Conservation (phyloP, 1,139 yeast genomes). For the Yamadazyma kanchanaburiensis region DNA sequence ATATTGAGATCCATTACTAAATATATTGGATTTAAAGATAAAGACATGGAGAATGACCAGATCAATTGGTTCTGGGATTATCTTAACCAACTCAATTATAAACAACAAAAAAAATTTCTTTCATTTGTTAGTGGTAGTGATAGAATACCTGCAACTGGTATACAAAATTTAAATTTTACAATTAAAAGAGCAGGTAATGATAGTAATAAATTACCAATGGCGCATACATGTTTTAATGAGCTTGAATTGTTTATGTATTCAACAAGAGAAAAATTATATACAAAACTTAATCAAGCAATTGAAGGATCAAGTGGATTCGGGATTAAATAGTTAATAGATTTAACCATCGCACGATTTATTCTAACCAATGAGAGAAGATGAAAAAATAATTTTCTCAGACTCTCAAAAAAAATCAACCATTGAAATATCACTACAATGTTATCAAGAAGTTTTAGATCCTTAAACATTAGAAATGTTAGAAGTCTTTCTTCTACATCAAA, state of each 20-base stretch:
- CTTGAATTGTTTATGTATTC: constrained; percentile 69
- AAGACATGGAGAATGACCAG: constrained; percentile 31
- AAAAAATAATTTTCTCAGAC: constrained; percentile 15
- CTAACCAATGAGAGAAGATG: constrained; percentile 9
- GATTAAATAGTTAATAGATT: constrained; percentile 38
- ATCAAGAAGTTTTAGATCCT: constrained; percentile 40
- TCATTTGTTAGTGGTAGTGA: constrained; percentile 88
- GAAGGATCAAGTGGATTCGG: constrained; percentile 86
- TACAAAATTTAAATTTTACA: constrained; percentile 68
- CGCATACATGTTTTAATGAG: constrained; percentile 95
- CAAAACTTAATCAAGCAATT: constrained; percentile 64
- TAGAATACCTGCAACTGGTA: constrained; percentile 88
- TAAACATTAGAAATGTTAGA: constrained; percentile 26
- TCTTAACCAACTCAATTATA: constrained; percentile 42
- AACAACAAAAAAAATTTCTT: constrained; percentile 59
- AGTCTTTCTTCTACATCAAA: constrained; percentile 46
- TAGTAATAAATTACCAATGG: constrained; percentile 62
- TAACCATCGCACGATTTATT: background rate
- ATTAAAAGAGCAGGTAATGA: constrained; percentile 55
- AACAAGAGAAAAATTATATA: constrained; percentile 46
- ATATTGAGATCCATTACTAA: constrained; percentile 68
- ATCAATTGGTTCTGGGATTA: constrained; percentile 87
- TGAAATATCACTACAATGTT: too few relatives aligned
- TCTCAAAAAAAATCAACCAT: constrained; percentile 8
- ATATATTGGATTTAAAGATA: constrained; percentile 58